phyloP scores from a whole-genome alignment of 2,329 filamentous ascomycete species.

The Fusarium globosum region DNA sequence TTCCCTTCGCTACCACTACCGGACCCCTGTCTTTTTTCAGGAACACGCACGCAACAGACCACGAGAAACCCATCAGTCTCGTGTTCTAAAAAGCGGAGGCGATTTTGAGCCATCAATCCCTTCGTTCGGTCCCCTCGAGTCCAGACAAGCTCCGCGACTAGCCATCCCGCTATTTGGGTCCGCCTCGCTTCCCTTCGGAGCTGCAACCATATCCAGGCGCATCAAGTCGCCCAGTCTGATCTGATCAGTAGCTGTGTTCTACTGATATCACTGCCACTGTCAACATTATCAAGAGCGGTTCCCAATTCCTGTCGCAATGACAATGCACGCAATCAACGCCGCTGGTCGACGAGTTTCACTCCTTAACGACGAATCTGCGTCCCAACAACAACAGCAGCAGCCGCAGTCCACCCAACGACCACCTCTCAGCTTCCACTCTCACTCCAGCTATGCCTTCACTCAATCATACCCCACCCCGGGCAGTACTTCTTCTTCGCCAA shows the following conservation, averaged over 20 bases:
- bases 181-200: constrained; percentile 20
- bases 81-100: constrained; percentile 37
- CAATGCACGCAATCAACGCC: constrained; percentile 67
- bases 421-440: constrained; percentile 50
- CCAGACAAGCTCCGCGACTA: constrained; percentile 30
- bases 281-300: not conserved
- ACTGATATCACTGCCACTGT: not conserved
- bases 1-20: constrained; percentile 10
- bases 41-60: constrained; percentile 24
- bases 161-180: constrained; percentile 30
- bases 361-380: constrained; percentile 60
- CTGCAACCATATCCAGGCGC: constrained; percentile 27
- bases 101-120: constrained; percentile 18
- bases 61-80: constrained; percentile 35
- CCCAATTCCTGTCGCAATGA: constrained; percentile 16
- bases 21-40: constrained; percentile 24
- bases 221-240: not conserved
- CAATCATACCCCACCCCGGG: constrained; percentile 52
- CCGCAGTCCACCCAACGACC: constrained; percentile 28
- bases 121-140: constrained; percentile 14
- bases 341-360: constrained; percentile 69
- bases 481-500: constrained; percentile 59
- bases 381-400: constrained; percentile 1
- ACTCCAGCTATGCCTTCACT: constrained; percentile 49
- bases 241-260: constrained; percentile 4